Base-by-base conservation (phyloP, 345 rosid genomes). In the Salix purpurea region DNA sequence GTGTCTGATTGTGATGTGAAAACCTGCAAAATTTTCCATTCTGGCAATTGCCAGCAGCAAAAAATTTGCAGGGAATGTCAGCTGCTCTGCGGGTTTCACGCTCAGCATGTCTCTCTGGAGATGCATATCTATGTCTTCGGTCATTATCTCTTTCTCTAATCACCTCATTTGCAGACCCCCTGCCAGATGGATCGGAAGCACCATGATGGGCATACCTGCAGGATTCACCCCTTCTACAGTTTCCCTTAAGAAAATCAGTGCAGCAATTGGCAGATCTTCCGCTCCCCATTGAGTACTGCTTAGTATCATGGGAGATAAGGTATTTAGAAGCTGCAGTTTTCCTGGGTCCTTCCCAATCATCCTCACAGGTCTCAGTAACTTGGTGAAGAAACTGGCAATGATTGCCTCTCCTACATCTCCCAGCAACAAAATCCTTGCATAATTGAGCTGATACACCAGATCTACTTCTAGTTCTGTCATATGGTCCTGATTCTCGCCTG, bases 21-120 rank as follows among this genome's bases (percentile, higher is more conserved):
- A 90, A 96, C 85, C 94, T 87, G 84, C 99, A 96, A 80, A 82
- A 73, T 36, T 85, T 87, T 19, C 96, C 97, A 79, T 89, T 91
- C 76, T 94, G 92, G 86, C 99, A 96, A 76, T 82, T 85, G 61
- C 99, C 99, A 5, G 87, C 88, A 73, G 96, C 92, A 78, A 88
- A 92, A 82, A 83, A 92, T 82, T 85, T 94, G 90, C 98, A 94
- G 23, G 93, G 92, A 74, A 89, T 76, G 65, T 84, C 87, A 2
- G 72, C 74, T 65, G 85, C 83, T 83, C 86, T 81, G n/a, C 82
- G 85, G 73, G 81, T 68, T 79, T 78, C 89, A 70, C 82, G 88
- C 68, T 85, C 92, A 81, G 77, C 75, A 71, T 58, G 81, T 74
- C 81, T 81, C 70, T 84, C 92, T 54, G 52, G 74, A 74, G 86